Conservation (phyloP, 2,329 filamentous ascomycete genomes). For the Stagonosporopsis vannaccii region DNA sequence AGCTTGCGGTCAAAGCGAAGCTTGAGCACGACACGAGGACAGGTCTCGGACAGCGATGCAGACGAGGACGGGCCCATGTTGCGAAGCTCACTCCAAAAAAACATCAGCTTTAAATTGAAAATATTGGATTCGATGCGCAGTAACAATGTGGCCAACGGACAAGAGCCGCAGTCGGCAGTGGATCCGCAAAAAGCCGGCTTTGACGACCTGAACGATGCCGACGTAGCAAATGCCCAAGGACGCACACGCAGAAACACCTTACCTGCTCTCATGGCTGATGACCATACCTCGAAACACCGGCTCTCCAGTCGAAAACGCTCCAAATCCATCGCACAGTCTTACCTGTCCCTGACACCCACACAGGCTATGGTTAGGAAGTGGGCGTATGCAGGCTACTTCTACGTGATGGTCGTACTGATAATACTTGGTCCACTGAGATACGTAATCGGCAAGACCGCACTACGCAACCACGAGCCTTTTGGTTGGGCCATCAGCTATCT, state of each 20-base stretch:
- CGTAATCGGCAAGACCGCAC: constrained; percentile 71
- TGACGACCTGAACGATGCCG: constrained; percentile 10
- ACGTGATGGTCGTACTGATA: constrained; percentile 69
- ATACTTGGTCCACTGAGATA: constrained; percentile 75
- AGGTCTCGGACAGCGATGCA: constrained; percentile 53
- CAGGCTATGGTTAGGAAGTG: constrained; percentile 82
- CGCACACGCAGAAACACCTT: constrained; percentile 47
- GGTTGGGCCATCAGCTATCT: constrained; percentile 93
- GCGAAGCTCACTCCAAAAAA: constrained; percentile 31
- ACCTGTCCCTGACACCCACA: constrained; percentile 78
- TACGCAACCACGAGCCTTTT: constrained; percentile 79
- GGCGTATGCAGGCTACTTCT: constrained; percentile 82
- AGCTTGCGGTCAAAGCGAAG: constrained; percentile 39
- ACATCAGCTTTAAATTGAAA: constrained; percentile 33
- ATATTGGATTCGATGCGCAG: constrained; percentile 27
- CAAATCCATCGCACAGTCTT: constrained; percentile 63
- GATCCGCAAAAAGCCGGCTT: constrained; percentile 35
- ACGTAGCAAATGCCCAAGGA: constrained; percentile 5
- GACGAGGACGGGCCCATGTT: constrained; percentile 52
- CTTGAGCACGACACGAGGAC: constrained; percentile 25
- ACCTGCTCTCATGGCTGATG: constrained; percentile 34
- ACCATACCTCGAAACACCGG: constrained; percentile 30
- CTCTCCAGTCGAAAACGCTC: constrained; percentile 38
- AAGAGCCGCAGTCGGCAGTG: constrained; percentile 40
- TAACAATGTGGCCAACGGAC: constrained; percentile 19